Evolutionary conservation across 208 protist species (phyloP).

Genomic region (Leptomonas seymouri): DNA sequence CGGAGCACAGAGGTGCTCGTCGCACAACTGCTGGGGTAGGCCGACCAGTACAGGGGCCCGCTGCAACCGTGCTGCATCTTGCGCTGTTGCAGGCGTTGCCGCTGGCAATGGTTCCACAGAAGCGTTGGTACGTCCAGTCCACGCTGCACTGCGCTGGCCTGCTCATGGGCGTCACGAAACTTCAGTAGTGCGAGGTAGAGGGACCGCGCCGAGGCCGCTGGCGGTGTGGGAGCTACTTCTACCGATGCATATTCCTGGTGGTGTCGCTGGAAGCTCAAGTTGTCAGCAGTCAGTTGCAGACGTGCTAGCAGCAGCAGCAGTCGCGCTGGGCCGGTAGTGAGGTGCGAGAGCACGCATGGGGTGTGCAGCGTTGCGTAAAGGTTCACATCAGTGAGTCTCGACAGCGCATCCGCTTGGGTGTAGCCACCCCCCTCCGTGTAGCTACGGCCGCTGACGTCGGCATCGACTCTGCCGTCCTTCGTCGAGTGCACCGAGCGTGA

Average conservation of each 20-base stretch:
- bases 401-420: too few relatives aligned
- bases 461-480: neutral
- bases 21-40: too few relatives aligned
- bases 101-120: slow-evolving; percentile 16
- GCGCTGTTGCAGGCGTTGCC: slow-evolving; percentile 22
- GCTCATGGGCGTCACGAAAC: slow-evolving; percentile 29
- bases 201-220: neutral
- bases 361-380: slow-evolving; percentile 17
- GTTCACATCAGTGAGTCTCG: neutral
- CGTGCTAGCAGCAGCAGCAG: slow-evolving; percentile 45
- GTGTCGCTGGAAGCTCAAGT: slow-evolving; percentile 22
- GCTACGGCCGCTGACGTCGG: neutral
- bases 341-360: slow-evolving; percentile 28
- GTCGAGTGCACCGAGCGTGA: too few relatives aligned
- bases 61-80: neutral
- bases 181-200: slow-evolving; percentile 16
- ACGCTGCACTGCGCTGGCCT: slow-evolving; percentile 20
- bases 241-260: neutral
- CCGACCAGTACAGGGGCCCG: too few relatives aligned
- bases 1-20: too few relatives aligned
- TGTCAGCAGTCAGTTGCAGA: slow-evolving; percentile 38
- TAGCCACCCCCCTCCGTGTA: neutral
- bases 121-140: slow-evolving; percentile 17
- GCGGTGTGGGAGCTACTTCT: too few relatives aligned
- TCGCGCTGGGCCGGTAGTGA: slow-evolving; percentile 31